A percentile compares a stretch with the other conserved stretches of the same genome.
phyloP scores from a whole-genome alignment of 2,329 filamentous ascomycete genomes.

The Fusarium nygamai region DNA sequence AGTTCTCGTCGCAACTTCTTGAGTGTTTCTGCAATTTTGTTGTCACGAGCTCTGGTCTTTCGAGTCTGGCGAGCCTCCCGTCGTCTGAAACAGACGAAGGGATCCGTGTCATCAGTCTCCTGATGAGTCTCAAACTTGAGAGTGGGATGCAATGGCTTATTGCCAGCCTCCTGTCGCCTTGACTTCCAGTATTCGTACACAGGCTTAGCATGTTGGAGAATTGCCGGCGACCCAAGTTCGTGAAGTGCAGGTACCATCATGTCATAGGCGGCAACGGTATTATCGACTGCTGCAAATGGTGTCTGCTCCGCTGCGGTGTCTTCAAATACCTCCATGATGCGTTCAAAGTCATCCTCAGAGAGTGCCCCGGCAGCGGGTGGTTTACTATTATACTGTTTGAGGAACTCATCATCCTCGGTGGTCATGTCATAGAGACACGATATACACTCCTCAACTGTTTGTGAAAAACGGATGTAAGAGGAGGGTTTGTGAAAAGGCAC shows the following conservation, averaged over 20 bases:
- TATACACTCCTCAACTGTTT: constrained; percentile 95
- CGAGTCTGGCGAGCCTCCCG: constrained; percentile 93
- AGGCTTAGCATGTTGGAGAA: constrained; percentile 72
- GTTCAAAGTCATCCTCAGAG: constrained; percentile 91
- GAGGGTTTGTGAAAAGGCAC: constrained; percentile 82
- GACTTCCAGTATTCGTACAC: constrained; percentile 92
- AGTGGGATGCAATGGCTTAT: constrained; percentile 77
- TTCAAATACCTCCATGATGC: constrained; percentile 94
- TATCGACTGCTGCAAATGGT: constrained; percentile 90
- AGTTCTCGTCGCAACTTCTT: constrained; percentile 91
- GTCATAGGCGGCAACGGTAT: constrained; percentile 81
- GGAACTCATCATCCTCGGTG: constrained; percentile 85
- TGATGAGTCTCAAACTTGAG: constrained; percentile 95
- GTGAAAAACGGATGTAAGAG: constrained; percentile 97
- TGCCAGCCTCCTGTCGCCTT: constrained; percentile 72
- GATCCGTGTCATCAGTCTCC: constrained; percentile 94
- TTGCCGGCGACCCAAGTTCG: constrained; percentile 59
- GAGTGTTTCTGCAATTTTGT: constrained; percentile 92
- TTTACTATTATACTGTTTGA: constrained; percentile 85
- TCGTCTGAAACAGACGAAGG: constrained; percentile 97
- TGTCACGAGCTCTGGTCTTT: constrained; percentile 93
- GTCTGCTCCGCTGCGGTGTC: constrained; percentile 84
- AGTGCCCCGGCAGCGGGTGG: constrained; percentile 71
- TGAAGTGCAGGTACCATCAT: constrained; percentile 76
- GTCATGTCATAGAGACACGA: constrained; percentile 95